Evolutionary conservation across 805 yeast genomes (phyloP), one percentile per base, ranked within the genome.

Genomic region (Saccharomyces kudriavzevii): DNA sequence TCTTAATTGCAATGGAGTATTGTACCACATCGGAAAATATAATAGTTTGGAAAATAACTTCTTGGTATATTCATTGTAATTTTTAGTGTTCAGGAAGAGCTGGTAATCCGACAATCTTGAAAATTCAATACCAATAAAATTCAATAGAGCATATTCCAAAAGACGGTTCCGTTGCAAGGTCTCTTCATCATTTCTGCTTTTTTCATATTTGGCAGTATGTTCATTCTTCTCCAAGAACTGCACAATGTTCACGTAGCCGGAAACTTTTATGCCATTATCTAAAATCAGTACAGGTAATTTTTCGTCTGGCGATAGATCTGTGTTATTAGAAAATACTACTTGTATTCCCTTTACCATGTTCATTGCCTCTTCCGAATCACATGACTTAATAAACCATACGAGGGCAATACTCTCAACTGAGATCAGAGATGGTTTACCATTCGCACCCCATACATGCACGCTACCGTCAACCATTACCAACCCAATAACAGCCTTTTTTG

Each of bases 11-110:
- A 61, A 31, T 1, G 91, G 90, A 24, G 84, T 81, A 56, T 79
- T 80, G 64, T 85, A 85, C 78, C 85, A 87, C 79, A 84, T 77
- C 9, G 91, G 92, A 70, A 85, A 86, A 5, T 87, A 85, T 20
- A 85, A 67, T 53, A 80, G 76, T 3, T 70, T 59, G 47, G 74
- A 71, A 63, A 84, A 84, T 17, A 77, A 60, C 24, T 77, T 77
- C 56, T 88, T 74, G 3, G 89, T 79, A 59, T 76, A 83, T 11
- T 72, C 65, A 54, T 81, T 85, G 66, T 84, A 86, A 64, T 86
- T 85, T 17, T 66, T 69, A 27, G 76, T 74, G 60, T 82, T 79
- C 48, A 83, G 67, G 58, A 78, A 84, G 35, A 82, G 66, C 50
- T 81, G 80, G 63, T 84, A 85, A 53, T 77, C 77, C 40, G 83